Conservation (phyloP, 2,329 filamentous ascomycete species). For the Colletotrichum ledebouriae region DNA sequence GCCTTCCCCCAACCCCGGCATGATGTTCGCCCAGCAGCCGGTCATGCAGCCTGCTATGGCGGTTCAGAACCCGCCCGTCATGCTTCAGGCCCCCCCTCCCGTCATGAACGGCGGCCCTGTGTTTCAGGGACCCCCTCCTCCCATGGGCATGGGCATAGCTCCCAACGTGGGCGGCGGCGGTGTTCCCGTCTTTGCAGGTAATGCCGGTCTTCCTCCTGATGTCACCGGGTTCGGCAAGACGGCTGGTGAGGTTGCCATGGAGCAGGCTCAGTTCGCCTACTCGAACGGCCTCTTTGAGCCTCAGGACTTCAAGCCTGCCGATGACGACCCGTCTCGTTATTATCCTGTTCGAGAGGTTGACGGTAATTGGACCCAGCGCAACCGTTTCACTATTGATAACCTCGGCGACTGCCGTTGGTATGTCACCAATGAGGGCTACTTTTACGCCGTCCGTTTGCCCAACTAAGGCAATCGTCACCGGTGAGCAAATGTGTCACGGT, state of each 20-base stretch:
- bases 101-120: slow-evolving; percentile 27
- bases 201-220: slow-evolving; percentile 59
- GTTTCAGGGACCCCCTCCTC: slow-evolving; percentile 24
- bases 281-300: slow-evolving; percentile 66
- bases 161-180: slow-evolving; percentile 20
- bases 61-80: slow-evolving; percentile 43
- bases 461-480: slow-evolving; percentile 45
- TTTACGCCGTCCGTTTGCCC: slow-evolving; percentile 71
- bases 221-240: slow-evolving; percentile 67
- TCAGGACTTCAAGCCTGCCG: slow-evolving; percentile 74
- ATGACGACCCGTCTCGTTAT: slow-evolving; percentile 70
- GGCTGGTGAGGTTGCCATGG: slow-evolving; percentile 59
- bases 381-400: slow-evolving; percentile 71
- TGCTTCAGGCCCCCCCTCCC: slow-evolving; percentile 49
- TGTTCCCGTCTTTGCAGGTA: slow-evolving; percentile 52
- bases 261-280: slow-evolving; percentile 63
- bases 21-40: slow-evolving; percentile 52
- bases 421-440: slow-evolving; percentile 67
- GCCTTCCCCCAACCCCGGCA: slow-evolving; percentile 46
- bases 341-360: slow-evolving; percentile 74
- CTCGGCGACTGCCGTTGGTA: slow-evolving; percentile 72
- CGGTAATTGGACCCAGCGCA: slow-evolving; percentile 70
- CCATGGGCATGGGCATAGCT: slow-evolving; percentile 36
- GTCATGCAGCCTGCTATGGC: slow-evolving; percentile 46
- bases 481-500: background rate